Base-by-base conservation (phyloP, 768 basidiomycete genomes). In the Cyclocybe cylindracea region DNA sequence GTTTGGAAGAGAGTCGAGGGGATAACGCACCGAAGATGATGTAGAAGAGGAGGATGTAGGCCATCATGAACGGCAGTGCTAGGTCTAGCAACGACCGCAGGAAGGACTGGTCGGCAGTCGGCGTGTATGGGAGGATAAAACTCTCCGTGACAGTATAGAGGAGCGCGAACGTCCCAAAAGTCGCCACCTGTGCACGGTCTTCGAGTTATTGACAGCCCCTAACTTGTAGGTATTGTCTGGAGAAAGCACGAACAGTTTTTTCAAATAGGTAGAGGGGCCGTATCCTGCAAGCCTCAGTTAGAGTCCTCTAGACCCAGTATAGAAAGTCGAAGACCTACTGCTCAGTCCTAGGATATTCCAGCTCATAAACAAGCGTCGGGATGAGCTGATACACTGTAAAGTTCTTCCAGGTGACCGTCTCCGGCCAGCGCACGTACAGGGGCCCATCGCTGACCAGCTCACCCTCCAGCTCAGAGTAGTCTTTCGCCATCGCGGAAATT, bases 121-220 rank as follows among this genome's bases (percentile, higher is more conserved):
- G 87, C 0, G 84, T 86, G 53, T 85, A 83, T 1, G 96, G 95
- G 37, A 95, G 74, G 67, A 99, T 98, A 63, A 94, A 94, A 41
- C 86, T 90, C 66, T 98, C 97, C 19, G 94, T 94, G 47, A 95
- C 84, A n/a, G 86, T 86, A 62, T 92, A 91, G 39, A 98, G 79
- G n/a, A 98, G 78, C 0, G 87, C 90, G 71, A 99, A 98, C 0
- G 96, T 97, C 36, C 97, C 97, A 66, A 97, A 92, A 8, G 94
- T 96, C 19, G 95, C 97, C 7, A 90, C 75, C 77, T 78, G 58
- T 3, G 74, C 3, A 77, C 75, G 46, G 40, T 37, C 32, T 24
- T 24, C 24, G 5, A 24, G 24, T 24, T 5, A 24, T 24, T 24
- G 24, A 24, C 24, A 3, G 24, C 24, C 24, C 24, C 5, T 24